Evolutionary conservation across 2,329 filamentous ascomycete species (phyloP).

Genomic region (Lomentospora prolificans): DNA sequence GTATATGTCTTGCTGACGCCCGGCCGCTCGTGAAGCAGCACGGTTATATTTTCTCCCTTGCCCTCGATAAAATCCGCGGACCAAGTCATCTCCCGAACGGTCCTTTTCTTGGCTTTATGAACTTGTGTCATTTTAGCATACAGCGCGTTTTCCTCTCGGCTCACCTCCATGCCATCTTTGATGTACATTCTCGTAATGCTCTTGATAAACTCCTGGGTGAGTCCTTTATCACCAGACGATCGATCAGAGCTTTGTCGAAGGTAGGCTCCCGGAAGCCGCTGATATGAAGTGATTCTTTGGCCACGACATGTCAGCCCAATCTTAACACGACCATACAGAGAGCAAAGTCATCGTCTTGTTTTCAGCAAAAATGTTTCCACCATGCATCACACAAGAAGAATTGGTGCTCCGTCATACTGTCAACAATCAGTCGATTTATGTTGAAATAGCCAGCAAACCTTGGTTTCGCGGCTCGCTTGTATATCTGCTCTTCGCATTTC

Average conservation of each 20-base stretch:
- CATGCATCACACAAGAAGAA: slow-evolving; percentile 11
- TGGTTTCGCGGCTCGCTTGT: slow-evolving; percentile 7
- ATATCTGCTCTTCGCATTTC: slow-evolving; percentile 8
- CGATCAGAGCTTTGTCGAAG: slow-evolving; percentile 20
- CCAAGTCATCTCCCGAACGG: slow-evolving; percentile 12
- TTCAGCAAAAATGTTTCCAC: slow-evolving; percentile 14
- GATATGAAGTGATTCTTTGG: slow-evolving; percentile 18
- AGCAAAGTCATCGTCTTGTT: slow-evolving; percentile 11
- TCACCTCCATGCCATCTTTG: neutral
- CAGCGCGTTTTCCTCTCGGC: neutral
- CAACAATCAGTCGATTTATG: slow-evolving; percentile 5
- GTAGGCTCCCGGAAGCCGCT: slow-evolving; percentile 15
- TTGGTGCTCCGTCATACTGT: slow-evolving; percentile 11
- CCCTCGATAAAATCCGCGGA: slow-evolving; percentile 17
- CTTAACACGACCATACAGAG: no score
- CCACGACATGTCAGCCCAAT: no score
- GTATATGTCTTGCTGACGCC: slow-evolving; percentile 21
- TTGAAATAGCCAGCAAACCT: slow-evolving; percentile 8
- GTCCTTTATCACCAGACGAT: slow-evolving; percentile 20
- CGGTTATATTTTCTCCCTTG: slow-evolving; percentile 16
- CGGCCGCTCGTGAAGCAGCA: slow-evolving; percentile 16
- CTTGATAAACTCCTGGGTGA: slow-evolving; percentile 17
- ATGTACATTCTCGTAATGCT: slow-evolving; percentile 17
- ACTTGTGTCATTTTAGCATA: neutral
- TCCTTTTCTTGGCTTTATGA: slow-evolving; percentile 1